phyloP scores from a whole-genome alignment of 2,329 filamentous ascomycete genomes.

The Alternaria angustiovoidea region DNA sequence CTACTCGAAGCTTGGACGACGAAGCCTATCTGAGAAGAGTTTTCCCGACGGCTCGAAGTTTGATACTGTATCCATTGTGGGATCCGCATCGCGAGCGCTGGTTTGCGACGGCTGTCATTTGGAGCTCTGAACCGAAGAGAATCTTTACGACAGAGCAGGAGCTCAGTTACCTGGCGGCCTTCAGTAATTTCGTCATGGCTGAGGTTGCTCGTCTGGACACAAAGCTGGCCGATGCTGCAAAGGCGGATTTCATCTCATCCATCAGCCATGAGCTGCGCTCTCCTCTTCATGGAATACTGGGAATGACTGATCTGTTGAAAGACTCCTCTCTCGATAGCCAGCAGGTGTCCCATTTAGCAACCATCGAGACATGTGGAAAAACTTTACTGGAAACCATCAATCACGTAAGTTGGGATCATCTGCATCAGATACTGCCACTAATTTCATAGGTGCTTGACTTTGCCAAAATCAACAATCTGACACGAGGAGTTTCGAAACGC shows the following conservation, averaged over 20 bases:
- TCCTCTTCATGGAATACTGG: slow-evolving; percentile 67
- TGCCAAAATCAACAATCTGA: slow-evolving; percentile 51
- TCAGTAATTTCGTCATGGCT: slow-evolving; percentile 51
- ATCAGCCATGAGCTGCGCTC: slow-evolving; percentile 69
- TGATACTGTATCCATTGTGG: slow-evolving; percentile 52
- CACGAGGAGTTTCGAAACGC: slow-evolving; percentile 40
- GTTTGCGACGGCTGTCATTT: slow-evolving; percentile 50
- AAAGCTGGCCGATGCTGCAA: slow-evolving; percentile 55
- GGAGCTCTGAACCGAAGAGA: slow-evolving; percentile 49
- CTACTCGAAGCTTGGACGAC: slow-evolving; percentile 43
- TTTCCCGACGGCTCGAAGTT: slow-evolving; percentile 48
- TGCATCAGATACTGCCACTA: slow-evolving; percentile 10
- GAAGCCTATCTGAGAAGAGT: slow-evolving; percentile 43
- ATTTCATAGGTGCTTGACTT: slow-evolving; percentile 50
- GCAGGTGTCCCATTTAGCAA: slow-evolving; percentile 53
- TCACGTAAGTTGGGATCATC: slow-evolving; percentile 34
- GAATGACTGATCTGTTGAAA: slow-evolving; percentile 49
- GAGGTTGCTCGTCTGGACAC: slow-evolving; percentile 51
- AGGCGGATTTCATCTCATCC: slow-evolving; percentile 66
- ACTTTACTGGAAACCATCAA: slow-evolving; percentile 54
- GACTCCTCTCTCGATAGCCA: slow-evolving; percentile 43
- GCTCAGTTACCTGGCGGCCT: slow-evolving; percentile 49
- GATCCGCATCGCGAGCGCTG: slow-evolving; percentile 50
- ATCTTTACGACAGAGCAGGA: slow-evolving; percentile 50
- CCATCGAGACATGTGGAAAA: slow-evolving; percentile 51